A percentile compares a stretch with the other conserved stretches of the same genome.
phyloP scores from a whole-genome alignment of 202 grass and related monocot species.

The Bolboschoenoplectus hybrid region DNA sequence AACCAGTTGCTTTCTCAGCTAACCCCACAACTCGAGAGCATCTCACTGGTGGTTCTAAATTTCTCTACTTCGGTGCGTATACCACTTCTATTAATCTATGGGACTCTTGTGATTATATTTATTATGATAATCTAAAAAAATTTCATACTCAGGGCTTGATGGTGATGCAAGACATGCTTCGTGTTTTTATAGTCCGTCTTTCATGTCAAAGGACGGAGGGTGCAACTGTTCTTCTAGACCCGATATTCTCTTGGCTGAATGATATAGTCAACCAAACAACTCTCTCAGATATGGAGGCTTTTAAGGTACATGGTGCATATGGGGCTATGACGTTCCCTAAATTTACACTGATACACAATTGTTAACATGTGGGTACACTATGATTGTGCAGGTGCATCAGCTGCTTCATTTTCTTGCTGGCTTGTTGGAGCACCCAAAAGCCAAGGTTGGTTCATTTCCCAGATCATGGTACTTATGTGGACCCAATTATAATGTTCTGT shows the following conservation, averaged over 20 bases:
- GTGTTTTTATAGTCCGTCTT: conserved; percentile 84
- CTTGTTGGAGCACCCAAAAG: conserved; percentile 81
- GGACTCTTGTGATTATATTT: conserved; percentile 35
- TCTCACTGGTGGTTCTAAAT: conserved; percentile 75
- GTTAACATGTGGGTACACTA: conserved; percentile 39
- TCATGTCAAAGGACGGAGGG: conserved; percentile 80
- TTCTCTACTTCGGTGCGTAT: conserved; percentile 87
- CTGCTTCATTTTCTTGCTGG: conserved; percentile 83
- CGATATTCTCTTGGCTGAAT: conserved; percentile 75
- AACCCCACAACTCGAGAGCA: conserved; percentile 88
- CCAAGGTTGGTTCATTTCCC: conserved; percentile 62
- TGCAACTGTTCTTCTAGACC: conserved; percentile 79
- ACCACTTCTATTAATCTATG: conserved; percentile 40
- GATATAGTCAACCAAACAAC: conserved; percentile 66
- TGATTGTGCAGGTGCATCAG: conserved; percentile 70
- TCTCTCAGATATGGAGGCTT: conserved; percentile 68
- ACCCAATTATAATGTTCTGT: background rate
- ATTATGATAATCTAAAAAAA: conserved; percentile 25
- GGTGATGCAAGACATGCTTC: conserved; percentile 98
- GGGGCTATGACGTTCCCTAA: background rate
- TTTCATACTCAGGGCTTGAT: conserved; percentile 58
- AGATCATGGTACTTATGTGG: conserved; percentile 36
- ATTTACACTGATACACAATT: conserved; percentile 11
- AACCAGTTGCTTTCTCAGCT: conserved; percentile 66
- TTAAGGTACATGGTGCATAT: conserved; percentile 51